Base-by-base conservation (phyloP, 2,329 filamentous ascomycete genomes). In the Drechslerella coelobrocha region DNA sequence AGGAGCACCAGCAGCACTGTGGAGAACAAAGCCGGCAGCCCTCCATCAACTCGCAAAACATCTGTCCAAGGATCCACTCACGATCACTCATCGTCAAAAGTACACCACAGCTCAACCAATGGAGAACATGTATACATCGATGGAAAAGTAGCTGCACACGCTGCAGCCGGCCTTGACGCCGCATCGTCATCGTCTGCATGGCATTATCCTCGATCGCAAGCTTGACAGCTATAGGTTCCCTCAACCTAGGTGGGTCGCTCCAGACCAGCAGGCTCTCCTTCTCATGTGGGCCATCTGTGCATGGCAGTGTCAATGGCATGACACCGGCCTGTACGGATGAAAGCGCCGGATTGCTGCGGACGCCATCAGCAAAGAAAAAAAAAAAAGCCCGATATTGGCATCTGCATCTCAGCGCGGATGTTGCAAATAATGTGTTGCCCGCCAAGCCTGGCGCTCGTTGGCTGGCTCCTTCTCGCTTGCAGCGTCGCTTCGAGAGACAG, bases 171-270 rank as follows among this genome's bases (percentile, higher is more conserved):
- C n/a, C n/a, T n/a, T n/a, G n/a, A n/a, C n/a, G n/a, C n/a, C n/a
- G n/a, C n/a, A n/a, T n/a, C n/a, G n/a, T n/a, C n/a, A n/a, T n/a
- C 34, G 17, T 39, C 34, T 39, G 34, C 34, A 39, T 14, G 12
- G 17, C 12, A n/a, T 6, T 39, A 14, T 3, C 12, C 4, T n/a
- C 17, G 34, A n/a, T n/a, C 17, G 34, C 17, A 10, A 39, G 34
- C 34, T 39, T 39, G 34, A 39, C 34, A 39, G 34, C 34, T 39
- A 39, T 39, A 39, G 34, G 34, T 39, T n/a, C n/a, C n/a, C n/a
- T n/a, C n/a, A n/a, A n/a, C n/a, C n/a, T n/a, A n/a, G n/a, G n/a
- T n/a, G n/a, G n/a, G n/a, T n/a, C n/a, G n/a, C n/a, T n/a, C n/a
- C 31, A n/a, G n/a, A 37, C 31, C 31, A 8, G n/a, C 31, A 8